Percentiles rank a stretch among this genome's conserved stretches.
Evolutionary conservation across 1,284 basidiomycete species (phyloP).

Genomic region (Sanguinoderma infundibulare): DNA sequence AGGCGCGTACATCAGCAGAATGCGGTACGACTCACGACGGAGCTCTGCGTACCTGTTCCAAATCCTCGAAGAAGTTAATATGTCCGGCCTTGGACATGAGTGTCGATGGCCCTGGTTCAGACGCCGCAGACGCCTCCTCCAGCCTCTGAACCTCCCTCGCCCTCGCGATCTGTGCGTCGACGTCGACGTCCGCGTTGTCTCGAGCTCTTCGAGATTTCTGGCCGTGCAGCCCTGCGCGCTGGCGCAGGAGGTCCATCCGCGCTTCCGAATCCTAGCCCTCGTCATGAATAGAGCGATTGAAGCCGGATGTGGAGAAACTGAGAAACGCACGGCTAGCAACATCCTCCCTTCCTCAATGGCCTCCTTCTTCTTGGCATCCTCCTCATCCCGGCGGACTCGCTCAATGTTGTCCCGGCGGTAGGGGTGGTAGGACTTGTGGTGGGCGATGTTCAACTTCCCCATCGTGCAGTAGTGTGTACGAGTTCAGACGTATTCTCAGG

Average conservation of each 20-base stretch:
- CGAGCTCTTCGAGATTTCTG: conserved; percentile 24
- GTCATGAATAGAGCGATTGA: neutral
- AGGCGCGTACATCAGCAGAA: neutral
- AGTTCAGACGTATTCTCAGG: neutral
- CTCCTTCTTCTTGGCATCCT: conserved; percentile 70
- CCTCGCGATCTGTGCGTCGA: conserved; percentile 20
- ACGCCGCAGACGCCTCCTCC: conserved; percentile 39
- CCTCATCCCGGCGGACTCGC: conserved; percentile 78
- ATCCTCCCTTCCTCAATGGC: conserved; percentile 71
- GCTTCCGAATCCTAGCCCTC: conserved; percentile 73
- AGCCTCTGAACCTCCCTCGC: conserved; percentile 41
- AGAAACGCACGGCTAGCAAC: conserved; percentile 63
- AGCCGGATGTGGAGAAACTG: neutral
- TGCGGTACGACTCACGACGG: conserved; percentile 15
- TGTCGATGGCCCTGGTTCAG: conserved; percentile 39
- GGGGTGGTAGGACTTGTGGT: conserved; percentile 90
- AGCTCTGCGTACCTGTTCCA: conserved; percentile 71
- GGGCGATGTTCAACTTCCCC: conserved; percentile 86
- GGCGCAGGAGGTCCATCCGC: conserved; percentile 67
- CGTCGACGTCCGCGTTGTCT: conserved; percentile 34
- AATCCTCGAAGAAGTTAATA: conserved; percentile 80
- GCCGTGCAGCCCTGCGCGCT: conserved; percentile 51
- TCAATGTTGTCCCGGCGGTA: conserved; percentile 86
- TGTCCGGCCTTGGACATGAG: conserved; percentile 53
- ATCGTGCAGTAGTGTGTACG: conserved; percentile 47